These are phyloP conservation scores for Aschersonia sp. DNA, from an alignment of 2,329 filamentous ascomycete species.

Conservation along the genomic window DNA sequence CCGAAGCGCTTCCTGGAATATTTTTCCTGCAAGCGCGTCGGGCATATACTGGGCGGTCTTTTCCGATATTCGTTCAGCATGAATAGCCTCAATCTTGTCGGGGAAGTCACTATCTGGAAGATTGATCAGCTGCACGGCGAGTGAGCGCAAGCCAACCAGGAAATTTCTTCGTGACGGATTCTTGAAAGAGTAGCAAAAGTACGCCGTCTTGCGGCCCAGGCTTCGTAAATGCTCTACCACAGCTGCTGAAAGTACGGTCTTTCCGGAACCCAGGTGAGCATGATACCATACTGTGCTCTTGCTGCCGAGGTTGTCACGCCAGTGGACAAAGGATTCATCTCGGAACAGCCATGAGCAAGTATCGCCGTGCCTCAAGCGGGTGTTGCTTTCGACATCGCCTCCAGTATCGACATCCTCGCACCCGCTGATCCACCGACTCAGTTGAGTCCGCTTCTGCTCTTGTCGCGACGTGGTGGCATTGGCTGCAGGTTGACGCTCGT, in stretches of 20 bases:
- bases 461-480: not conserved
- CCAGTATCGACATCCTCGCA: not conserved
- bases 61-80: not conserved
- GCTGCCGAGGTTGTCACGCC: not conserved
- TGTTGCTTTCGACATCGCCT: not conserved
- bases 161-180: not conserved
- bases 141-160: not conserved
- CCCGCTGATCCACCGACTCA: not conserved
- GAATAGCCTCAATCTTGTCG: not conserved
- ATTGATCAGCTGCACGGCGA: not conserved
- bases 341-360: not conserved
- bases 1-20: not conserved
- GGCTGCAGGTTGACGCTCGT: not conserved
- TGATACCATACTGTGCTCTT: not conserved
- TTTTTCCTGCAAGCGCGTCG: not conserved
- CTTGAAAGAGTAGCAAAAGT: not conserved
- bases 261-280: not conserved
- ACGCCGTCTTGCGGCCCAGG: not conserved
- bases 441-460: not conserved
- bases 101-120: not conserved
- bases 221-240: not conserved
- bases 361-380: not conserved
- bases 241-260: not conserved
- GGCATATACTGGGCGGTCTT: not conserved
- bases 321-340: not conserved